These are phyloP conservation scores for Brassica nigra DNA, from an alignment of 345 rosid genomes.

Conservation along the genomic window DNA sequence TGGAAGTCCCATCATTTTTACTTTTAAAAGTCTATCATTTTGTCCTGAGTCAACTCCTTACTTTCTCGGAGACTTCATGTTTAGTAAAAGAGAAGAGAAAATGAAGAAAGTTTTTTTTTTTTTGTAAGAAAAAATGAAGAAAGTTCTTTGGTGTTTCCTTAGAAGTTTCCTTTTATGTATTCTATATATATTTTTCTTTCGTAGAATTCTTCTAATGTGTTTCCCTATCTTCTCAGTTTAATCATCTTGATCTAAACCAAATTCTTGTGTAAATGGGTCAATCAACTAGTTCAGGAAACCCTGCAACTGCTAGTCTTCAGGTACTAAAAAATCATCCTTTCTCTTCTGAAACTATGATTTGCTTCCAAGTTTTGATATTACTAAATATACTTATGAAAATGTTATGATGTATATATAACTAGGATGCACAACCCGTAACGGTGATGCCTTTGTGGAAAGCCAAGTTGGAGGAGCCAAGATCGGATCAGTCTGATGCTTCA, in stretches of 20 bases:
- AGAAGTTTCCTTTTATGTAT: not conserved
- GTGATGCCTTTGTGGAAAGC: constrained; percentile 85
- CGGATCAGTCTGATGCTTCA: constrained; percentile 68
- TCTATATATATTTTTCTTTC: not conserved
- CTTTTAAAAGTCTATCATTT: too few species aligned
- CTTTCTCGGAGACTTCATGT: not conserved
- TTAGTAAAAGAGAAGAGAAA: not conserved
- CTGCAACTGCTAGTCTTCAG: constrained; percentile 50
- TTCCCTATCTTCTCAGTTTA: too few species aligned
- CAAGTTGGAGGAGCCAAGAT: constrained; percentile 72
- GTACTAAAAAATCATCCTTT: constrained; percentile 39
- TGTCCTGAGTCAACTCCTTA: not conserved
- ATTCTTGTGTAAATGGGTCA: too few species aligned
- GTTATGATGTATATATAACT: constrained; percentile 32
- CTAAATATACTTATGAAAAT: not conserved
- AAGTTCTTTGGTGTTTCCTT: not conserved
- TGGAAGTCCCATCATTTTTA: too few species aligned
- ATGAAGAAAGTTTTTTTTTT: not conserved
- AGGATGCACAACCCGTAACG: constrained; percentile 85
- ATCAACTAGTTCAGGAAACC: too few species aligned
- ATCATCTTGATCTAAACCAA: too few species aligned
- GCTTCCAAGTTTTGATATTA: not conserved
- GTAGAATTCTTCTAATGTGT: not conserved
- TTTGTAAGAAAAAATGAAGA: not conserved
- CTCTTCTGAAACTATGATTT: not conserved